phyloP scores from a whole-genome alignment of 805 yeast species.

The Schwanniomyces yamadae region DNA sequence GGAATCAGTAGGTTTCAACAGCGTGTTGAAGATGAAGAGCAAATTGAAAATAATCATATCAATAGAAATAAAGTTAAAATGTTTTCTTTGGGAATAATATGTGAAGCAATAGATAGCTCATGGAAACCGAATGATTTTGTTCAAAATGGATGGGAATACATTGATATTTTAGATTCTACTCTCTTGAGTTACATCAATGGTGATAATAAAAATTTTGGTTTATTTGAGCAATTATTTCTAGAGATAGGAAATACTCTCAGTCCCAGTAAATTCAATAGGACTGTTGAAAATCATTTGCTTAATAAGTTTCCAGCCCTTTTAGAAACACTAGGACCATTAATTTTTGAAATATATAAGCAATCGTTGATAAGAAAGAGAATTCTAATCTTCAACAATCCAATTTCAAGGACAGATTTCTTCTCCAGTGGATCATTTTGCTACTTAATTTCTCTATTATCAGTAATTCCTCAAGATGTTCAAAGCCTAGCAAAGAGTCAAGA shows the following conservation, averaged over 20 bases:
- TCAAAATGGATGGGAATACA: conserved; percentile 40
- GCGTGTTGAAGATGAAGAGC: conserved; percentile 4
- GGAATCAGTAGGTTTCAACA: conserved; percentile 37
- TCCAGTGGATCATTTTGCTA: conserved; percentile 50
- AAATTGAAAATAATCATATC: conserved; percentile 2
- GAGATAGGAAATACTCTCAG: conserved; percentile 10
- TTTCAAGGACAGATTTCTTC: conserved; percentile 16
- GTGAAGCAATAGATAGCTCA: conserved; percentile 23
- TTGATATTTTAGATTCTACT: conserved; percentile 24
- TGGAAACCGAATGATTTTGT: conserved; percentile 40
- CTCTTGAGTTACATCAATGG: conserved; percentile 20
- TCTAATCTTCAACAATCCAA: conserved; percentile 41
- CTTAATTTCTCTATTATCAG: conserved; percentile 57
- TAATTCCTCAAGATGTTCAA: conserved; percentile 57
- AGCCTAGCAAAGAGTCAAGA: conserved; percentile 14
- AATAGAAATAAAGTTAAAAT: conserved; percentile 33
- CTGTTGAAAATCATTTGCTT: conserved; percentile 40
- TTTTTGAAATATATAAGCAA: conserved; percentile 63
- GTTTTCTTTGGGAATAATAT: conserved; percentile 39
- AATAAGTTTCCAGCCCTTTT: conserved; percentile 45
- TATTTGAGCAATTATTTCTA: conserved; percentile 16
- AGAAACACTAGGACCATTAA: conserved; percentile 58
- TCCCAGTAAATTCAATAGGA: conserved; percentile 3
- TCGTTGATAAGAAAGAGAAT: conserved; percentile 58
- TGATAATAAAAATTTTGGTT: conserved; percentile 15